Percentiles rank a stretch among this genome's conserved stretches.
phyloP scores from a whole-genome alignment of 208 protist species.

The Naegleria lovaniensis region DNA sequence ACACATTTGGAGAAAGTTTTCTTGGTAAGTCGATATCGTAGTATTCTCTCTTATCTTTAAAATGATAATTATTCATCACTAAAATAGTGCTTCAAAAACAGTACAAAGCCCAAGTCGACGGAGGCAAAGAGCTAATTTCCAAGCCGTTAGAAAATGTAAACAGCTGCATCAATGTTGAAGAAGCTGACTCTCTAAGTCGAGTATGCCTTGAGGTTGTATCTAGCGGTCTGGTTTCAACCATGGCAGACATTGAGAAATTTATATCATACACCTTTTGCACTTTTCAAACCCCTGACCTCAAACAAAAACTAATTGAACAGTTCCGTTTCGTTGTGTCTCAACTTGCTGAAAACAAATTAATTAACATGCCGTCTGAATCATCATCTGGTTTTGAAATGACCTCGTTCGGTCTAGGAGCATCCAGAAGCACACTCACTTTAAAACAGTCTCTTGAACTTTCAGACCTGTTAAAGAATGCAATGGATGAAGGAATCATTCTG shows the following conservation, averaged over 20 bases:
- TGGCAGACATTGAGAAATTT: not conserved
- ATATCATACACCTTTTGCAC: not conserved
- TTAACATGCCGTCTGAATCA: not conserved
- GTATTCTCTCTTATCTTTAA: constrained; percentile 30
- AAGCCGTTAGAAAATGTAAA: not conserved
- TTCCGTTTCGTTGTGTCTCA: not conserved
- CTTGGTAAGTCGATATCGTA: constrained; percentile 13
- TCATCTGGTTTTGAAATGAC: not conserved
- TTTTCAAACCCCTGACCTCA: not conserved
- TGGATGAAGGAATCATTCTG: constrained; percentile 16
- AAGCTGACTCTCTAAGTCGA: not conserved
- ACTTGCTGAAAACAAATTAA: not conserved
- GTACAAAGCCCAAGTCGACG: not conserved
- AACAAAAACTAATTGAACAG: not conserved
- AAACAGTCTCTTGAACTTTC: not conserved
- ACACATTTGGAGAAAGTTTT: constrained; percentile 43
- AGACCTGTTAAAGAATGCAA: not conserved
- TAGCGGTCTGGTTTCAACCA: not conserved
- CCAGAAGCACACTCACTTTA: not conserved
- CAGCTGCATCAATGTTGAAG: not conserved
- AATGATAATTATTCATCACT: constrained; percentile 16
- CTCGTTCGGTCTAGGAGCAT: not conserved
- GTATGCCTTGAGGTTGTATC: not conserved
- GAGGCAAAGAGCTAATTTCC: not conserved
- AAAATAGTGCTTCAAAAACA: not conserved